Evolutionary conservation across 2,329 filamentous ascomycete species (phyloP), one percentile per base, ranked within the genome.

Genomic region (Calonectria honghensis): DNA sequence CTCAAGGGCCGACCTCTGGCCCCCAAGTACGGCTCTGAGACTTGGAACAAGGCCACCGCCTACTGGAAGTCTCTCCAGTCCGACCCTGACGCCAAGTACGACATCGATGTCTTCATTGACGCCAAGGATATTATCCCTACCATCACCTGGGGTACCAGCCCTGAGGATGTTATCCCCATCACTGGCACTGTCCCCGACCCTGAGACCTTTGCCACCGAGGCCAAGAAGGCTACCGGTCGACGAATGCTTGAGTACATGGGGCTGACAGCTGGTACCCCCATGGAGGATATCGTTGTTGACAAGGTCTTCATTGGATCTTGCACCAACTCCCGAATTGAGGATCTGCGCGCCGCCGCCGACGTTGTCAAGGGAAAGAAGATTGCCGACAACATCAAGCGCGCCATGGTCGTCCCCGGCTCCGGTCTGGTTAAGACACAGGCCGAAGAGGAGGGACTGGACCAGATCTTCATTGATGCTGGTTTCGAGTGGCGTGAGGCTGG

Each of bases 401-500:
- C 96, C 75, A 95, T 99, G 95, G 93, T 99, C 59, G 97, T 99
- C 6, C 97, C 97, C 63, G 97, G 97, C 6, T 98, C 96, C 68
- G 97, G 97, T 79, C 91, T 98, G 10, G 94, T 99, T 81, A 98
- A 98, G 90, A 92, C 93, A 75, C 94, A 96, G 85, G 97, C 97
- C 7, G 96, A 99, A 86, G 88, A 91, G 3, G 97, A 98, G 86
- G 96, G 96, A 68, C 92, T 99, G 6, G 95, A 98, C 87, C 95
- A 96, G 88, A 94, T 98, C 83, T 98, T 99, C 86, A 83, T 88
- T 11, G 95, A 98, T 75, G 96, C 97, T 64, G 97, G 97, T 10
- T 98, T 98, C 79, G 96, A 98, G 85, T 98, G 96, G 96, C 93
- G 97, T 84, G 97, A 99, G 88, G 97, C 97, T 79, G 97, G 97